Conservation (phyloP, 2,329 filamentous ascomycete species). For the Waltergamsia citrina region DNA sequence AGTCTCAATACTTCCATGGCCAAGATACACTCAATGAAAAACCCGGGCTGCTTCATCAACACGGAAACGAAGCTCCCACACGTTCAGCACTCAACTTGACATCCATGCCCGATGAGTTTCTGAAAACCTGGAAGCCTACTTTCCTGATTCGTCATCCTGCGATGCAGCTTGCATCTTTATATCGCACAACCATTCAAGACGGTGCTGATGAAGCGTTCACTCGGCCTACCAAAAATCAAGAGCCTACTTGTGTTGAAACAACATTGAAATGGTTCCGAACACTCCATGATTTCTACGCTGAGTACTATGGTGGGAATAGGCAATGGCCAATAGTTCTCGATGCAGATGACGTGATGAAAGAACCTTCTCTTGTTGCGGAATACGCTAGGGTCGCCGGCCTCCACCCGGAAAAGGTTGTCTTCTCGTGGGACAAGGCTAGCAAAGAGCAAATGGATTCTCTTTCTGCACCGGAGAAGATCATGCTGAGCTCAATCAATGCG, state of each 20-base stretch:
- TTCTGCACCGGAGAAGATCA: background rate
- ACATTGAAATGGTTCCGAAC: constrained; percentile 18
- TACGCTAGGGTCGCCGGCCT: constrained; percentile 19
- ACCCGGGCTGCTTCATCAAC: background rate
- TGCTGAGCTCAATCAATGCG: constrained; percentile 4
- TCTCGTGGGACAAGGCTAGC: constrained; percentile 16
- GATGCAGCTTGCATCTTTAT: constrained; percentile 23
- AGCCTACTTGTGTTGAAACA: constrained; percentile 9
- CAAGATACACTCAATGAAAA: background rate
- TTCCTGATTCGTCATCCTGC: constrained; percentile 28
- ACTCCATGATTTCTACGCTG: constrained; percentile 23
- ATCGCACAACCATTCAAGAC: constrained; percentile 11
- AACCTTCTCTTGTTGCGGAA: constrained; percentile 15
- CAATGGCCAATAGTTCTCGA: constrained; percentile 17
- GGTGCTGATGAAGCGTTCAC: constrained; percentile 1
- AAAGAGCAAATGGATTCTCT: constrained; percentile 3
- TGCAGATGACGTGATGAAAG: constrained; percentile 25
- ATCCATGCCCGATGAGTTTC: constrained; percentile 20
- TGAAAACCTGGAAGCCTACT: constrained; percentile 20
- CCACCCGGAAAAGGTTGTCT: constrained; percentile 17
- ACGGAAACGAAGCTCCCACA: constrained; percentile 6
- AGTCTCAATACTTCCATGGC: constrained; percentile 7
- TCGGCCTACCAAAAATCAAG: background rate
- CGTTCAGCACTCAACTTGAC: constrained; percentile 18
- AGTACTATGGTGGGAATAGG: constrained; percentile 11